A percentile compares a stretch with the other conserved stretches of the same genome.
Conservation (phyloP, 2,329 filamentous ascomycete species). For the Penicillium brevicompactum region DNA sequence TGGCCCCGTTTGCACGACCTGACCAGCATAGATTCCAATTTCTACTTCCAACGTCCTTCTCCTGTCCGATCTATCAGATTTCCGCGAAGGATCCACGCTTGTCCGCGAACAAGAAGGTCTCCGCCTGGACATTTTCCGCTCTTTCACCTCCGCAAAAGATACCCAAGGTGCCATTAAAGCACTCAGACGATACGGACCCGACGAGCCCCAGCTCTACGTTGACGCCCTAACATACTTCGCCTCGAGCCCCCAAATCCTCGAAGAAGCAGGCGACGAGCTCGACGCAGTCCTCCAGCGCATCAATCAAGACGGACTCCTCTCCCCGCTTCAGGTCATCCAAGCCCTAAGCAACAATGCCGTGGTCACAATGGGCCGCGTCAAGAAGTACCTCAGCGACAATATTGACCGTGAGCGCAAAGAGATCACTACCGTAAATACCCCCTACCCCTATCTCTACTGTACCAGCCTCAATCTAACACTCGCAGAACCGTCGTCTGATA, state of each 20-base stretch:
- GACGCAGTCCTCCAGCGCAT: constrained; percentile 80
- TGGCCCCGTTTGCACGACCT: constrained; percentile 13
- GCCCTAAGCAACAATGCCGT: constrained; percentile 78
- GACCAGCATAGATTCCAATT: constrained; percentile 63
- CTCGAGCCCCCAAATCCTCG: constrained; percentile 75
- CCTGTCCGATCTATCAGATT: constrained; percentile 87
- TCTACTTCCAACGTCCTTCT: constrained; percentile 93
- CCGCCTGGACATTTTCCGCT: constrained; percentile 93
- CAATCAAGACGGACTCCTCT: constrained; percentile 88
- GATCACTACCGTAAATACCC: constrained; percentile 61
- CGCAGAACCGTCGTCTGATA: constrained; percentile 75
- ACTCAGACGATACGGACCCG: constrained; percentile 84
- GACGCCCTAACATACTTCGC: constrained; percentile 93
- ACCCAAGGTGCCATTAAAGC: constrained; percentile 88
- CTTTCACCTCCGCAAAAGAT: constrained; percentile 89
- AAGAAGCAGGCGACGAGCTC: constrained; percentile 86
- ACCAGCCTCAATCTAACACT: constrained; percentile 22
- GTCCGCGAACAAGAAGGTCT: constrained; percentile 93
- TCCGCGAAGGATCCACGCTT: constrained; percentile 84
- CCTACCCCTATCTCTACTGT: neutral
- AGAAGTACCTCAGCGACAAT: constrained; percentile 84
- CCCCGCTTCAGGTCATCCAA: constrained; percentile 93
- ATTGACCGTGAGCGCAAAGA: constrained; percentile 87
- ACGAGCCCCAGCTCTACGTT: constrained; percentile 89
- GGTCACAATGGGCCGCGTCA: constrained; percentile 97